Evolutionary conservation across 2,329 filamentous ascomycete species (phyloP).

Genomic region (Alternaria dauci): DNA sequence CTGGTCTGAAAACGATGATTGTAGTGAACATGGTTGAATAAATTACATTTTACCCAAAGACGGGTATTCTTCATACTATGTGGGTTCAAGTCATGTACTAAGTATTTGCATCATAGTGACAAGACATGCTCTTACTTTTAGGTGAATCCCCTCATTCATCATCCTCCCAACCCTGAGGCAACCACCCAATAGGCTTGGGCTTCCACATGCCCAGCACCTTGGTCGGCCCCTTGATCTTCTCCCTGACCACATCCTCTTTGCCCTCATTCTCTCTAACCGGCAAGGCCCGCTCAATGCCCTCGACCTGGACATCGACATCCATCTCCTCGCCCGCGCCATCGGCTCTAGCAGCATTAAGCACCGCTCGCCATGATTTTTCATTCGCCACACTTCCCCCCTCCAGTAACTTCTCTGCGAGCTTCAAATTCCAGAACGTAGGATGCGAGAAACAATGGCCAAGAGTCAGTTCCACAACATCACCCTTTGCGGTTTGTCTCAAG

Average conservation of each 20-base stretch:
- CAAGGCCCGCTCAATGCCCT: slow-evolving; percentile 1
- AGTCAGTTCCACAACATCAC: slow-evolving; percentile 17
- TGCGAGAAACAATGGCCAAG: slow-evolving; percentile 45
- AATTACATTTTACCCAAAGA: neutral
- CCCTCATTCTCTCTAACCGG: slow-evolving; percentile 2
- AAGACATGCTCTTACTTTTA: neutral
- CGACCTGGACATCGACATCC: slow-evolving; percentile 21
- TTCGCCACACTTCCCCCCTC: slow-evolving; percentile 26
- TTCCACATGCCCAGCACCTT: slow-evolving; percentile 47
- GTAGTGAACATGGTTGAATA: neutral
- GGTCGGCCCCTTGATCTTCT: slow-evolving; percentile 35
- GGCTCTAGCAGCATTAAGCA: slow-evolving; percentile 45
- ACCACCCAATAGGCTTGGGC: slow-evolving; percentile 41
- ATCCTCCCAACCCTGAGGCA: slow-evolving; percentile 37
- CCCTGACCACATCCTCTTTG: slow-evolving; percentile 1
- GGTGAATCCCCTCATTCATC: slow-evolving; percentile 26
- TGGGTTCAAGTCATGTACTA: neutral
- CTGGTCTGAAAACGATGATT: neutral
- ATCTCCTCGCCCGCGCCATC: slow-evolving; percentile 9
- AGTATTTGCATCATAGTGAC: neutral
- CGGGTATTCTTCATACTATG: neutral
- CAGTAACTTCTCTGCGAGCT: slow-evolving; percentile 47
- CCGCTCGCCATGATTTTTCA: slow-evolving; percentile 22
- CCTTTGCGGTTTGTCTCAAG: slow-evolving; percentile 15
- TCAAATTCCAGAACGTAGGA: slow-evolving; percentile 50